phyloP scores from a whole-genome alignment of 2,329 filamentous ascomycete species.

The Penicillium sp. region DNA sequence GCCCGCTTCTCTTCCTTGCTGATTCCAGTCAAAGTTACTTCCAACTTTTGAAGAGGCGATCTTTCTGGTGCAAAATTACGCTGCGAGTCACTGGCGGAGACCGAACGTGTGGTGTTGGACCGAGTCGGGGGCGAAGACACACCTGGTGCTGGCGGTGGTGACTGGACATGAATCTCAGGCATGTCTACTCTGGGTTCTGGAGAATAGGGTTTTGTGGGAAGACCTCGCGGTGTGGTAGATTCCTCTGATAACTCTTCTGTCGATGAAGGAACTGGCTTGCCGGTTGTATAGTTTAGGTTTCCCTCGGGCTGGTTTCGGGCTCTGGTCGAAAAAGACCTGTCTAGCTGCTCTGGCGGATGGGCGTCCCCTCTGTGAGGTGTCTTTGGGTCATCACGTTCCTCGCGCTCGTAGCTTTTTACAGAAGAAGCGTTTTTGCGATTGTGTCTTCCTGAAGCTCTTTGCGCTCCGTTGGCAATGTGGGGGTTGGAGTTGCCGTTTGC shows the following conservation, averaged over 20 bases:
- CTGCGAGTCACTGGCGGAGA: conserved; percentile 31
- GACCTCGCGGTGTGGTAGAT: conserved; percentile 20
- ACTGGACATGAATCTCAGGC: conserved; percentile 19
- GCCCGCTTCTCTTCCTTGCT: conserved; percentile 95
- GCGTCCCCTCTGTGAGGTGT: neutral
- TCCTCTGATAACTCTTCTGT: conserved; percentile 10
- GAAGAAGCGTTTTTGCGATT: conserved; percentile 7
- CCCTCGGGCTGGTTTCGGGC: conserved; percentile 11
- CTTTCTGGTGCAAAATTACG: conserved; percentile 69
- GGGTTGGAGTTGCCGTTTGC: conserved; percentile 16
- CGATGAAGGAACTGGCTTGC: conserved; percentile 7
- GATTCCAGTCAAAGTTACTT: conserved; percentile 85
- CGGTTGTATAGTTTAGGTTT: conserved; percentile 19
- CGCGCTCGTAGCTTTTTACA: conserved; percentile 2
- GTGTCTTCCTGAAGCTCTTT: conserved; percentile 8
- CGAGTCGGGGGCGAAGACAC: conserved; percentile 26
- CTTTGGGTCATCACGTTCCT: conserved; percentile 2
- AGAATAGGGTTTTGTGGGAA: conserved; percentile 11
- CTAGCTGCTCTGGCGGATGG: conserved; percentile 1
- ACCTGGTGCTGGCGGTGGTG: neutral
- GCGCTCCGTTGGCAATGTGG: conserved; percentile 10
- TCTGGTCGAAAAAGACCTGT: conserved; percentile 19
- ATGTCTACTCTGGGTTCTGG: neutral
- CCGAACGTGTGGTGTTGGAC: conserved; percentile 33
- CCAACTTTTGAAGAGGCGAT: conserved; percentile 89